Conservation (phyloP, 2,329 filamentous ascomycete genomes). For the Fusarium sulawesiense region DNA sequence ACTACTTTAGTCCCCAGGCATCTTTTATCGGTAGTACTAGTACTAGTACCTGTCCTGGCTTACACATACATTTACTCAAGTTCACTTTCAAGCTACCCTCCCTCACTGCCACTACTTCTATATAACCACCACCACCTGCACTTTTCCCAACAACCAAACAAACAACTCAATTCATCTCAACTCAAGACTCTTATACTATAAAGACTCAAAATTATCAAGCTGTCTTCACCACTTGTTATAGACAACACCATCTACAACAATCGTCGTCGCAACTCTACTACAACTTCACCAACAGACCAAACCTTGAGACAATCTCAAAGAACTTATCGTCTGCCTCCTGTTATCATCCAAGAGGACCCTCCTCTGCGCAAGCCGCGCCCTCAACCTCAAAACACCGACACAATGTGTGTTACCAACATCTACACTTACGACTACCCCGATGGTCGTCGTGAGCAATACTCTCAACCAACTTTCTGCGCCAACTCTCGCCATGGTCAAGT, state of each 20-base stretch:
- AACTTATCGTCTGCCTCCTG: constrained; percentile 29
- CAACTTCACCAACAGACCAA: constrained; percentile 23
- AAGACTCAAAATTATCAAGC: constrained; percentile 21
- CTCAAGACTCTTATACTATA: background rate
- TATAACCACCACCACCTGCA: constrained; percentile 40
- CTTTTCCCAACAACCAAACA: constrained; percentile 24
- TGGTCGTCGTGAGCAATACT: constrained; percentile 51
- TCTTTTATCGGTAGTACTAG: background rate
- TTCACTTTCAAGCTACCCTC: constrained; percentile 27
- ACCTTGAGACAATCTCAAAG: constrained; percentile 15
- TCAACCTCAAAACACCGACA: constrained; percentile 45
- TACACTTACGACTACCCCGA: constrained; percentile 62
- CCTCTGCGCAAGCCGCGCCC: constrained; percentile 38
- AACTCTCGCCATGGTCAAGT: constrained; percentile 54
- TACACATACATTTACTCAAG: constrained; percentile 21
- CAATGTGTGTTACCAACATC: constrained; percentile 63
- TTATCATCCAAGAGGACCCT: constrained; percentile 40
- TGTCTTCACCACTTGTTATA: constrained; percentile 37
- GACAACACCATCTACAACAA: constrained; percentile 41
- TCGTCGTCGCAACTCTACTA: constrained; percentile 23
- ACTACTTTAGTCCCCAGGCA: constrained; percentile 36
- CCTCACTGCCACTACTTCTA: constrained; percentile 27
- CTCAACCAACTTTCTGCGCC: constrained; percentile 54
- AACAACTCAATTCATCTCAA: constrained; percentile 35
- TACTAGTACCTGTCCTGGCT: constrained; percentile 10